These are phyloP conservation scores for Ceriops zippeliana DNA, from an alignment of 345 rosid species.

Conservation along the genomic window DNA sequence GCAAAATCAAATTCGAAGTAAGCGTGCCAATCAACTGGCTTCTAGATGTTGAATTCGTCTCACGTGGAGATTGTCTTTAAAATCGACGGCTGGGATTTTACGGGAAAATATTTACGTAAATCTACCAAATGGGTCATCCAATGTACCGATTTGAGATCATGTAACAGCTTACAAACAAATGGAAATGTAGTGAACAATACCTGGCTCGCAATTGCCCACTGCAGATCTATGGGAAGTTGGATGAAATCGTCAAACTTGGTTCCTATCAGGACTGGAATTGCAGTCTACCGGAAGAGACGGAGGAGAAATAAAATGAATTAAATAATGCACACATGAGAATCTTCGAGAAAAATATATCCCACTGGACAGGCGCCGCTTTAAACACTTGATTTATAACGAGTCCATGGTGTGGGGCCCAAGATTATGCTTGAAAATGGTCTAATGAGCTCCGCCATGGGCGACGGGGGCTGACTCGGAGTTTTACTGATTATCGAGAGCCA, in stretches of 20 bases:
- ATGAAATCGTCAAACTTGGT: slow-evolving; percentile 94
- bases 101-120: no score
- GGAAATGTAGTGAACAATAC: slow-evolving; percentile 24
- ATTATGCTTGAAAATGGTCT: no score
- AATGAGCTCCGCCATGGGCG: no score
- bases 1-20: neutral
- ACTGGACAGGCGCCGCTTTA: no score
- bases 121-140: neutral
- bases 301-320: neutral
- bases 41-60: no score
- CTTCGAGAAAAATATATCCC: neutral
- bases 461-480: no score
- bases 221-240: slow-evolving; percentile 82
- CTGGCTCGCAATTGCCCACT: slow-evolving; percentile 88
- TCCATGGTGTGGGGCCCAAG: no score
- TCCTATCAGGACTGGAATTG: slow-evolving; percentile 84
- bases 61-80: no score
- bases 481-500: no score
- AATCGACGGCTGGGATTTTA: no score
- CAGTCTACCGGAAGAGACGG: slow-evolving; percentile 41
- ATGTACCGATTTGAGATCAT: neutral
- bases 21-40: neutral
- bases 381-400: no score
- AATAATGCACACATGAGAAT: neutral
- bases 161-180: neutral